Percentiles rank a stretch among this genome's conserved stretches.
These are phyloP conservation scores for Botrytis medusae DNA, from an alignment of 2,329 filamentous ascomycete genomes.

Conservation along the genomic window DNA sequence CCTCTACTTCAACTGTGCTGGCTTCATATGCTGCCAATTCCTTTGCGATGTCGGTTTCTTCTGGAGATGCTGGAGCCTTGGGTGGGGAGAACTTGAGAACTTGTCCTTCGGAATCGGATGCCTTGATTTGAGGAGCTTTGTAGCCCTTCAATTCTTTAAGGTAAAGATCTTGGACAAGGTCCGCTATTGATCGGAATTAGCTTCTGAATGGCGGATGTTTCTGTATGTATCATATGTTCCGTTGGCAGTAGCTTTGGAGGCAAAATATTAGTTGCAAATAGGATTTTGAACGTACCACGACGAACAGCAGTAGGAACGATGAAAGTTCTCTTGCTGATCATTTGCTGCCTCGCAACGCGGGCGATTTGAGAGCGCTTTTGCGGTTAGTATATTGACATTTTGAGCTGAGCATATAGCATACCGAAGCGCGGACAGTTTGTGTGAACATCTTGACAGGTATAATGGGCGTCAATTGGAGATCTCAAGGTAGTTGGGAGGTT, in stretches of 20 bases:
- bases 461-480: conserved; percentile 24
- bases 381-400: conserved; percentile 28
- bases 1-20: conserved; percentile 93
- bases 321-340: conserved; percentile 38
- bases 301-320: conserved; percentile 41
- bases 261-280: conserved; percentile 5
- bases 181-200: conserved; percentile 59
- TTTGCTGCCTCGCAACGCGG: conserved; percentile 39
- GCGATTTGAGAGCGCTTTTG: conserved; percentile 41
- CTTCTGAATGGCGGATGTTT: conserved; percentile 14
- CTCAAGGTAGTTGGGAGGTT: conserved; percentile 20
- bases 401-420: conserved; percentile 33
- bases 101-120: conserved; percentile 82
- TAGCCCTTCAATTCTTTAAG: conserved; percentile 93
- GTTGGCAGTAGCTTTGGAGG: background rate
- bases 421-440: conserved; percentile 41
- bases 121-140: conserved; percentile 82
- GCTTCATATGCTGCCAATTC: conserved; percentile 93
- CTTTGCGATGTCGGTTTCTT: conserved; percentile 89
- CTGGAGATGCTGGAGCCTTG: conserved; percentile 80
- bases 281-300: conserved; percentile 36
- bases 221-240: background rate
- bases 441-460: conserved; percentile 38
- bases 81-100: conserved; percentile 85
- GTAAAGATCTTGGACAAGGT: conserved; percentile 97